Evolutionary conservation across 176 grass and related monocot genomes (phyloP), one percentile per base, ranked within the genome.

Genomic region (Poa annua): DNA sequence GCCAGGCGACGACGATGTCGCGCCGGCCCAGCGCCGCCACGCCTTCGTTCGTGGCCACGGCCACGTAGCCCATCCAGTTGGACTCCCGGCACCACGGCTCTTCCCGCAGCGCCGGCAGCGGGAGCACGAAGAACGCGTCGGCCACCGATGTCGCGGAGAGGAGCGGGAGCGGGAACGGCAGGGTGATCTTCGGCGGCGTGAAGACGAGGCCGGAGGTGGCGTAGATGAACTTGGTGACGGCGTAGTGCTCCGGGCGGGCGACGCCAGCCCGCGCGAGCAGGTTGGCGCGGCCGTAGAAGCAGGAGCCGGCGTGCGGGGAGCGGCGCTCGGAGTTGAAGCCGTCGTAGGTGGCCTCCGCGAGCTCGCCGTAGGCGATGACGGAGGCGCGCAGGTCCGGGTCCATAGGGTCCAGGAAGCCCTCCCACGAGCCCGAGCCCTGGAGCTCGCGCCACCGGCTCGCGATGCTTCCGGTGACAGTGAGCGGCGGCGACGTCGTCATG

Each of bases 21-120:
- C 96, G 90, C 71, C 96, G 14, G 4, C 96, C 96, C 0, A 98
- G 84, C 74, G 72, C 83, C 11, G 80, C 85, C 68, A 80, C 88
- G 66, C 91, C 96, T 36, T 85, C 70, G 74, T 98, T 93, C 0
- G 96, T 98, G 39, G 96, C 89, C 34, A 98, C 91, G 6, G 96
- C 96, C 32, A 98, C 83, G 67, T 88, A 98, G 0, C 96, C 93
- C 67, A 98, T 98, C 91, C 93, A 98, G 74, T 98, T 99, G 15
- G 91, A 94, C 75, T 88, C 87, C 78, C 79, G 71, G 83, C 80
- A 52, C 89, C 96, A 94, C 22, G 85, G 69, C 42, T 72, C 59
- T 38, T 80, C 54, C 47, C 48, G 74, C 33, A 87, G 60, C 26
- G 33, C 33, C 38, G 67, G 64, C 34, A 81, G 59, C 19, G 93